phyloP scores from a whole-genome alignment of 2,329 filamentous ascomycete genomes.

The Fusarium coicis region DNA sequence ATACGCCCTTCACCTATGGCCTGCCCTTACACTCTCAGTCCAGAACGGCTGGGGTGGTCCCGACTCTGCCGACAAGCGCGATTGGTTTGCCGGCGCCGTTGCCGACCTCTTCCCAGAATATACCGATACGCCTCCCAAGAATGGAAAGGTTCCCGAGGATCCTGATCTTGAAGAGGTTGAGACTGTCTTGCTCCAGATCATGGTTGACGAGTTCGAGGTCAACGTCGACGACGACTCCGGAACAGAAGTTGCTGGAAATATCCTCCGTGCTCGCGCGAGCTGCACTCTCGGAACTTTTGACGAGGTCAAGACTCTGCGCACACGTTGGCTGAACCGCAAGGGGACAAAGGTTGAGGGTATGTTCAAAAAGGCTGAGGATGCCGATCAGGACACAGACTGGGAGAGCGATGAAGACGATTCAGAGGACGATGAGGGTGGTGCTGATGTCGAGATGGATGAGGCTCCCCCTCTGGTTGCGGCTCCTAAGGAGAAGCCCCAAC shows the following conservation, averaged over 20 bases:
- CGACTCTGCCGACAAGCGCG: constrained; percentile 85
- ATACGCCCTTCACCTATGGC: constrained; percentile 87
- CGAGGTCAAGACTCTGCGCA: constrained; percentile 72
- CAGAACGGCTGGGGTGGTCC: constrained; percentile 89
- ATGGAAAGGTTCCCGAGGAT: constrained; percentile 53
- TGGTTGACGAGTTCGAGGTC: constrained; percentile 96
- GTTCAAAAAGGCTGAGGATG: constrained; percentile 66
- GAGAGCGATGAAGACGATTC: constrained; percentile 69
- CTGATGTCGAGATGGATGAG: constrained; percentile 75
- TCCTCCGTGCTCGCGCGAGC: constrained; percentile 74
- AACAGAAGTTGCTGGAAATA: constrained; percentile 75
- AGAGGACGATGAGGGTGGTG: constrained; percentile 65
- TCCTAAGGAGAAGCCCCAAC: constrained; percentile 71
- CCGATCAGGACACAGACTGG: constrained; percentile 69
- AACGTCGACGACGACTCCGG: constrained; percentile 91
- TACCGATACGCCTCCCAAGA: constrained; percentile 49
- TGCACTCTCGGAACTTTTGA: constrained; percentile 73
- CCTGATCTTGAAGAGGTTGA: constrained; percentile 84
- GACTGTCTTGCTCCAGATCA: constrained; percentile 84
- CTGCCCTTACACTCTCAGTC: constrained; percentile 86
- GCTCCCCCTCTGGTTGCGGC: constrained; percentile 69
- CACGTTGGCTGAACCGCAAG: constrained; percentile 70
- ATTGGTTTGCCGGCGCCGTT: constrained; percentile 93
- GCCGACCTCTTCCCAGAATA: constrained; percentile 83
- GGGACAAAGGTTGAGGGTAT: constrained; percentile 66